Evolutionary conservation across 768 basidiomycete genomes (phyloP).

Genomic region (Suillus paluster): DNA sequence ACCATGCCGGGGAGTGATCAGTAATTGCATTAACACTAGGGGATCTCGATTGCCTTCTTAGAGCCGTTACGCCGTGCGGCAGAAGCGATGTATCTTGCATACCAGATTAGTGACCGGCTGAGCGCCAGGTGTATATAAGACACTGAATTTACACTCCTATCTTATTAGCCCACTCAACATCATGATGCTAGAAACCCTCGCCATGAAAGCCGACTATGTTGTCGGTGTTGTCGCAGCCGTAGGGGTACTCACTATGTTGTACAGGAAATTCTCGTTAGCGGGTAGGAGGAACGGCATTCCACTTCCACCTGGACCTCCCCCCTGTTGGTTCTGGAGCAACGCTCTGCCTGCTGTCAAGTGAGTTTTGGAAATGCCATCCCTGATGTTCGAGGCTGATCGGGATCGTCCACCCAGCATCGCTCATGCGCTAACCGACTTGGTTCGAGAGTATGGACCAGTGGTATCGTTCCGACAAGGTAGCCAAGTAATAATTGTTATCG

Average conservation of each 20-base stretch:
- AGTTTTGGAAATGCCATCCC: background rate
- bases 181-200: conserved; percentile 20
- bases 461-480: conserved; percentile 54
- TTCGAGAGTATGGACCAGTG: conserved; percentile 58
- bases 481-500: conserved; percentile 20
- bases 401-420: conserved; percentile 9
- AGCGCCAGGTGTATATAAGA: conserved; percentile 18
- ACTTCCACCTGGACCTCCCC: conserved; percentile 24
- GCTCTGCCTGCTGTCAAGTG: conserved; percentile 12
- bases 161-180: conserved; percentile 37
- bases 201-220: conserved; percentile 46
- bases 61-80: no score
- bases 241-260: background rate
- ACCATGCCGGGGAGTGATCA: no score
- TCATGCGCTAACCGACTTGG: conserved; percentile 49
- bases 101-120: conserved; percentile 41
- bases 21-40: no score
- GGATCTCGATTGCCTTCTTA: no score
- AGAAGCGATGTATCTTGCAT: no score
- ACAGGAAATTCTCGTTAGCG: background rate
- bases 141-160: conserved; percentile 39
- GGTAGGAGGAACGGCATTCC: conserved; percentile 7
- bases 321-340: conserved; percentile 20
- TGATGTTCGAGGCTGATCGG: background rate
- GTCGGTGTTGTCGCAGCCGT: conserved; percentile 49